Evolutionary conservation across 345 rosid genomes (phyloP).

Genomic region (Eucalyptus globulus): DNA sequence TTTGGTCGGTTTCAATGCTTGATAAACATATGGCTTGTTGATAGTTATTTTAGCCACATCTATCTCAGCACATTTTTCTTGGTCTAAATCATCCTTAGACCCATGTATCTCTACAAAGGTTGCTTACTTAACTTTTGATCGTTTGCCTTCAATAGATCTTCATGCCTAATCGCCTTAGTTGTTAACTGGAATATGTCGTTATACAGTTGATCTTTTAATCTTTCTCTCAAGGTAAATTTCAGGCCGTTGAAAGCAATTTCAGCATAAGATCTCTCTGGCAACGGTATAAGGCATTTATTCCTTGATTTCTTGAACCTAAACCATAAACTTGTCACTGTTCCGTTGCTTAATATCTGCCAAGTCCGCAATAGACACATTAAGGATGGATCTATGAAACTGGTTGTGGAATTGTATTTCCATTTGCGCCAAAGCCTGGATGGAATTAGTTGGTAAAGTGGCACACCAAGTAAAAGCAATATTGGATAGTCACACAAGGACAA

Average conservation of each 20-base stretch:
- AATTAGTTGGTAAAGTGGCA: not conserved
- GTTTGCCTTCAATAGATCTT: not conserved
- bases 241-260: not conserved
- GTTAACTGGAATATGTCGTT: not conserved
- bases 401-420: not conserved
- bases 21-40: not conserved
- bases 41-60: not conserved
- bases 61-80: not conserved
- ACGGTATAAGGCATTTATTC: not conserved
- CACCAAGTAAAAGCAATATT: not conserved
- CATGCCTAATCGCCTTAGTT: not conserved
- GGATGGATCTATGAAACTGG: not conserved
- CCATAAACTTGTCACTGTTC: not conserved
- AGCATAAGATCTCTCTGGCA: not conserved
- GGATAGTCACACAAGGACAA: not conserved
- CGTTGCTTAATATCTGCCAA: not conserved
- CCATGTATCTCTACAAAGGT: not conserved
- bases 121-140: not conserved
- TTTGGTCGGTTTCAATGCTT: not conserved
- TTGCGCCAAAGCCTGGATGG: not conserved
- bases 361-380: not conserved
- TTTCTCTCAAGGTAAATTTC: not conserved
- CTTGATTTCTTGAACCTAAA: not conserved
- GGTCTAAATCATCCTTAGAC: not conserved
- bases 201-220: not conserved